Base-by-base conservation (phyloP, 2,329 filamentous ascomycete species). In the Aspergillus terreus region DNA sequence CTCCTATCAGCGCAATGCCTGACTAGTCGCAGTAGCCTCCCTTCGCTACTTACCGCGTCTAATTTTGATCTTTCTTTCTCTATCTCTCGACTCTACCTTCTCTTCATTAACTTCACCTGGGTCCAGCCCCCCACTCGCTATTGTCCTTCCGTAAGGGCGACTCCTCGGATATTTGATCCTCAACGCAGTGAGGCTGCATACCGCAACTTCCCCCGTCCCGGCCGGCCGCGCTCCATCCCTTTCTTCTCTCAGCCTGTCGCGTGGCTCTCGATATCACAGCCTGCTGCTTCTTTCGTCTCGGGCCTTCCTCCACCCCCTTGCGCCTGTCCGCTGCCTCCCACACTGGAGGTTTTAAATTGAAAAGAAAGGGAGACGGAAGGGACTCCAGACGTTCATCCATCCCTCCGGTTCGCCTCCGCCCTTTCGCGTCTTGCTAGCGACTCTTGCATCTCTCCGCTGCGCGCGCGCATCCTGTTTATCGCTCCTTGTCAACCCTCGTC, bases 301-400 rank as follows among this genome's bases (percentile, higher is more conserved):
- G 14, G 52, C 49, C 59, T 57, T 52, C 38, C 27, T 52, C 51
- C 47, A 42, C 53, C 57, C 60, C 60, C 60, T 61, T 61, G 60
- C 58, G 60, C 59, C 27, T 10, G 25, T 41, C 50, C 15, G 38
- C 19, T 49, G 36, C 52, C 52, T 47, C 46, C 43, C 49, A 50
- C 48, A 51, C 49, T 40, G 51, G 47, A 53, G 43, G 50, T 51
- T 60, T 61, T 60, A 60, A 60, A 59, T 50, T 38, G 35, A 38
- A 46, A 54, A 52, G 57, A 56, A 61, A 61, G 56, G 59, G 58
- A 57, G 59, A 61, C 54, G 52, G 54, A 61, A 61, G 59, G 59
- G 59, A 60, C 42, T 7, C 46, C 45, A 38, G 35, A 38, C 35
- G 11, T 17, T 48, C 44, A 50, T 55, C 47, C 54, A 50, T 48